Evolutionary conservation across 2,329 filamentous ascomycete genomes (phyloP).

Genomic region (Aotearoamyces nothofagi): DNA sequence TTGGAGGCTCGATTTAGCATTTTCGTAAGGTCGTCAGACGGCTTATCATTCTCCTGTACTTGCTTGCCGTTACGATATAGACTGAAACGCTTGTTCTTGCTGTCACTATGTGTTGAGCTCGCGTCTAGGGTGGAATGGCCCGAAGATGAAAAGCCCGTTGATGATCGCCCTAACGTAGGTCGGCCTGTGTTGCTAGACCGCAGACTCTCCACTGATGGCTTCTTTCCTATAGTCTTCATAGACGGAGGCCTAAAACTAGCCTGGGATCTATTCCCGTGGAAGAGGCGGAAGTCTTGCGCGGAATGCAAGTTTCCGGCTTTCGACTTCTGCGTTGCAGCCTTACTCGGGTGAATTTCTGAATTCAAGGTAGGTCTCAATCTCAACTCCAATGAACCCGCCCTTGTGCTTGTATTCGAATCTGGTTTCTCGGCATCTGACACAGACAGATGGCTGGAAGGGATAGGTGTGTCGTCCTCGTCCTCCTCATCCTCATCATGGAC

Average conservation of each 20-base stretch:
- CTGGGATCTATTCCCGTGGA: slow-evolving; percentile 21
- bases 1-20: slow-evolving; percentile 94
- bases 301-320: slow-evolving; percentile 14
- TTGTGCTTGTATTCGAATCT: slow-evolving; percentile 39
- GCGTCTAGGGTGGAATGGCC: slow-evolving; percentile 9
- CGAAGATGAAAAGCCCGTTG: no score
- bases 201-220: slow-evolving; percentile 18
- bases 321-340: slow-evolving; percentile 9
- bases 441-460: slow-evolving; percentile 19
- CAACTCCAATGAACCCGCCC: slow-evolving; percentile 63
- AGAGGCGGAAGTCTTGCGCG: slow-evolving; percentile 22
- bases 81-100: slow-evolving; percentile 34
- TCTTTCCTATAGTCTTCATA: slow-evolving; percentile 13
- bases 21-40: slow-evolving; percentile 80
- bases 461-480: slow-evolving; percentile 16
- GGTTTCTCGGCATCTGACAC: slow-evolving; percentile 22
- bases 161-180: slow-evolving; percentile 12
- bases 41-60: slow-evolving; percentile 39
- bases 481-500: slow-evolving; percentile 15
- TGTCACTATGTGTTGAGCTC: slow-evolving; percentile 15
- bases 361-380: slow-evolving; percentile 71
- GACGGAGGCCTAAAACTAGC: slow-evolving; percentile 7
- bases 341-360: slow-evolving; percentile 25
- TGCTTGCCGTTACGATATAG: slow-evolving; percentile 31
- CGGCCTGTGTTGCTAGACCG: slow-evolving; percentile 11